Evolutionary conservation across 148 eudicot species (phyloP).

Genomic region (Amaranthus palmeri): DNA sequence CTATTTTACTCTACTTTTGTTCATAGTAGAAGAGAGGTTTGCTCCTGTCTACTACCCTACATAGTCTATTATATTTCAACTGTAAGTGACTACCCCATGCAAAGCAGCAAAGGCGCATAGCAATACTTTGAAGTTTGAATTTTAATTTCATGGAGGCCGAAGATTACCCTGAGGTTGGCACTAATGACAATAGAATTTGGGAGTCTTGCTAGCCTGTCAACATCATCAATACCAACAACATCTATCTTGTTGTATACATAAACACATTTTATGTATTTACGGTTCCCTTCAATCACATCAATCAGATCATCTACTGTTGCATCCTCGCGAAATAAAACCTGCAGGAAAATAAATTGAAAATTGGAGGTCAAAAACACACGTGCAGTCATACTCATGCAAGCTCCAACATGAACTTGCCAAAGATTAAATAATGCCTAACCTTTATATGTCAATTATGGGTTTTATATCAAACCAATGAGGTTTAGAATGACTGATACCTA

Average conservation of each 20-base stretch:
- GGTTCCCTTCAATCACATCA: constrained; percentile 98
- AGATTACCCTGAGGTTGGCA: constrained; percentile 75
- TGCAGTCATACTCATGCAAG: neutral
- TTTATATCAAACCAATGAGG: no score
- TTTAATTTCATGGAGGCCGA: neutral
- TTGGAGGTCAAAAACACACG: neutral
- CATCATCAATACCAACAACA: constrained; percentile 98
- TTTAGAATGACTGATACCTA: no score
- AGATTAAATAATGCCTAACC: neutral
- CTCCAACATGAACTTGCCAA: neutral
- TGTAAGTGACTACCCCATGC: neutral
- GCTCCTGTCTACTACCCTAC: no score
- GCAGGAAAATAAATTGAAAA: constrained; percentile 13
- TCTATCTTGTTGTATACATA: constrained; percentile 99
- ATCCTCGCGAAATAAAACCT: constrained; percentile 98
- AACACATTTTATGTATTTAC: constrained; percentile 94
- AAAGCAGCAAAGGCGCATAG: neutral
- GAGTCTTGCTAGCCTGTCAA: constrained; percentile 88
- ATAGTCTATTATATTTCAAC: neutral
- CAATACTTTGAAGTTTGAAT: neutral
- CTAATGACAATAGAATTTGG: constrained; percentile 96
- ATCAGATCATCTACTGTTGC: constrained; percentile 98
- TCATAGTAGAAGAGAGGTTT: neutral
- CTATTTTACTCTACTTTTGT: neutral
- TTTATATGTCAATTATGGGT: no score